Conservation (phyloP, 2,329 filamentous ascomycete species). For the Pseudomassariella vexata region DNA sequence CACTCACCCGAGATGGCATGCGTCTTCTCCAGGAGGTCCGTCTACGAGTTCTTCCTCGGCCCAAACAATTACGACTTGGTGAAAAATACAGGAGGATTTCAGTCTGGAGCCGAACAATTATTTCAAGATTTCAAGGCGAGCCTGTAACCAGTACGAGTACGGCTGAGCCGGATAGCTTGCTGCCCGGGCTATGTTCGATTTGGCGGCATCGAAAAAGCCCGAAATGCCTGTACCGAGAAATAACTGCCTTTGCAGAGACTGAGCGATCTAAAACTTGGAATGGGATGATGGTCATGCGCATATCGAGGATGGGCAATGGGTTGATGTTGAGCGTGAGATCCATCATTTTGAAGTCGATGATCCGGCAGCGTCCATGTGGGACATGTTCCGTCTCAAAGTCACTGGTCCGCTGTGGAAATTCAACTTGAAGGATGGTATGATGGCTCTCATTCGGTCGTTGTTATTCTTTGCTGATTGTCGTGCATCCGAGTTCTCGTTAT, state of each 20-base stretch:
- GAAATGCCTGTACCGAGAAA: constrained; percentile 2
- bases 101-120: constrained; percentile 4
- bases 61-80: constrained; percentile 40
- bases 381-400: constrained; percentile 9
- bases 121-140: constrained; percentile 8
- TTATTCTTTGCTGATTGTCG: no score
- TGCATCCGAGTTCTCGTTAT: no score
- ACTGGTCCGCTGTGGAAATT: constrained; percentile 1
- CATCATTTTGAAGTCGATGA: constrained; percentile 9
- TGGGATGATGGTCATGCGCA: constrained; percentile 10
- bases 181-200: not conserved
- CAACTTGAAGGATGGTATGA: no score
- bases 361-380: constrained; percentile 6
- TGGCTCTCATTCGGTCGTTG: no score
- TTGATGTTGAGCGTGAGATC: constrained; percentile 13
- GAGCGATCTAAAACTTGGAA: no score
- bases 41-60: constrained; percentile 57
- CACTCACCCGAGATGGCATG: constrained; percentile 50
- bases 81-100: not conserved
- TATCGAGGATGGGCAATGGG: constrained; percentile 15
- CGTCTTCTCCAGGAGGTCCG: constrained; percentile 52
- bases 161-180: not conserved
- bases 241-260: no score
- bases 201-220: constrained; percentile 2
- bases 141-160: no score